These are phyloP conservation scores for Diospyros kaki DNA, from an alignment of 148 eudicot genomes.

Conservation along the genomic window DNA sequence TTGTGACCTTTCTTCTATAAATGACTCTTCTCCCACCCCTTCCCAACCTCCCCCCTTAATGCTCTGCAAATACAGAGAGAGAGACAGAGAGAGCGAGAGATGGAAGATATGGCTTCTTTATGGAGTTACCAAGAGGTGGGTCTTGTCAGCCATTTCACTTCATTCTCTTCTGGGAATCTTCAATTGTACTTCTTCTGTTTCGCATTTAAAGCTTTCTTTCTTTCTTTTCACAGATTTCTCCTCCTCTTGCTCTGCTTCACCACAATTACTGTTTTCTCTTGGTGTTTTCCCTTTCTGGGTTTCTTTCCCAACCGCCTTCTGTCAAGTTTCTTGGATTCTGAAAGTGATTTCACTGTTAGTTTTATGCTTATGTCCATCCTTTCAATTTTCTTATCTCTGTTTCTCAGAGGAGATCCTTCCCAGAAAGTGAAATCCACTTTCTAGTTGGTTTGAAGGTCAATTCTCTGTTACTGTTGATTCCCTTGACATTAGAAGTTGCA, in stretches of 20 bases:
- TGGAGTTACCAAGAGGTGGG: slow-evolving; percentile 65
- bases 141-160: slow-evolving; percentile 8
- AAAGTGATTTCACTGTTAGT: background rate
- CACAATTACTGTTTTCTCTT: background rate
- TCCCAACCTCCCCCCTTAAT: slow-evolving; percentile 18
- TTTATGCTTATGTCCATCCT: no score
- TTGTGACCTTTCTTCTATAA: slow-evolving; percentile 36
- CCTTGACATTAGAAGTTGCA: background rate
- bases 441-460: no score
- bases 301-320: background rate
- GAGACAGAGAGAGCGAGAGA: slow-evolving; percentile 13
- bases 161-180: background rate
- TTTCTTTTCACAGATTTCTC: background rate
- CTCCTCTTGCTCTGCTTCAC: background rate
- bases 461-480: no score
- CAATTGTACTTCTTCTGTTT: background rate
- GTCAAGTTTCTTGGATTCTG: background rate
- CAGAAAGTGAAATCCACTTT: no score
- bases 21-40: slow-evolving; percentile 21
- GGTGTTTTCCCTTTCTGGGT: background rate
- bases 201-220: slow-evolving; percentile 10
- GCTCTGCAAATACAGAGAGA: slow-evolving; percentile 9
- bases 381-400: no score
- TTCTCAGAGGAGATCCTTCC: no score
- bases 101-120: slow-evolving; percentile 50